Conservation (phyloP, 192 early-diverging fungal species). For the Coemansia reversa region DNA sequence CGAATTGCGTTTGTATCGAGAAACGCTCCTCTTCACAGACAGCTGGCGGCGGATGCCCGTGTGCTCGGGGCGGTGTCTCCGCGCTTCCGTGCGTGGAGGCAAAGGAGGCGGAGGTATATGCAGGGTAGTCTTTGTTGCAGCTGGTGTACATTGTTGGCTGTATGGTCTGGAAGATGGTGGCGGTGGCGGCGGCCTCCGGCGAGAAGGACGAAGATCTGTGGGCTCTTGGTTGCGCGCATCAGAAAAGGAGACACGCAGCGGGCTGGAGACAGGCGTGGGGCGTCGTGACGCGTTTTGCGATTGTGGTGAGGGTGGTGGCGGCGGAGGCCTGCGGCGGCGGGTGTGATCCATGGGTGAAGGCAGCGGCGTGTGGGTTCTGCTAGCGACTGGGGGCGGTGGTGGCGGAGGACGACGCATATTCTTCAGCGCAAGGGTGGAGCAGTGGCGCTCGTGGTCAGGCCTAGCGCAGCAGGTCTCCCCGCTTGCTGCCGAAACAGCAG, state of each 20-base stretch:
- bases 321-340: slow-evolving; percentile 33
- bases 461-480: slow-evolving; percentile 43
- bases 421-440: not conserved
- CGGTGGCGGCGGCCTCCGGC: slow-evolving; percentile 30
- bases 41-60: slow-evolving; percentile 48
- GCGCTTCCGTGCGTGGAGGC: slow-evolving; percentile 9
- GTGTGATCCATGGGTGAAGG: slow-evolving; percentile 1
- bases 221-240: not conserved
- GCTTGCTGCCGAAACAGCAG: slow-evolving; percentile 36
- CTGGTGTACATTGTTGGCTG: not conserved
- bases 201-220: slow-evolving; percentile 11
- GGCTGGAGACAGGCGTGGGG: not conserved
- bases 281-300: not conserved
- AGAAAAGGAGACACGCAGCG: not conserved
- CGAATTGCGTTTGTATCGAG: slow-evolving; percentile 36
- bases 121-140: not conserved
- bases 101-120: slow-evolving; percentile 4
- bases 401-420: slow-evolving; percentile 19
- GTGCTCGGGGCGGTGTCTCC: slow-evolving; percentile 18
- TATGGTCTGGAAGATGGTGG: slow-evolving; percentile 8
- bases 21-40: slow-evolving; percentile 50
- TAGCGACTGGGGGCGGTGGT: slow-evolving; percentile 11
- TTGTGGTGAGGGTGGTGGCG: slow-evolving; percentile 25
- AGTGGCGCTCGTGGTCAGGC: slow-evolving; percentile 9
- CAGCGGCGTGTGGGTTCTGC: slow-evolving; percentile 1